Conservation (phyloP, 73 alveolate species). For the Paramecium octaurelia region DNA sequence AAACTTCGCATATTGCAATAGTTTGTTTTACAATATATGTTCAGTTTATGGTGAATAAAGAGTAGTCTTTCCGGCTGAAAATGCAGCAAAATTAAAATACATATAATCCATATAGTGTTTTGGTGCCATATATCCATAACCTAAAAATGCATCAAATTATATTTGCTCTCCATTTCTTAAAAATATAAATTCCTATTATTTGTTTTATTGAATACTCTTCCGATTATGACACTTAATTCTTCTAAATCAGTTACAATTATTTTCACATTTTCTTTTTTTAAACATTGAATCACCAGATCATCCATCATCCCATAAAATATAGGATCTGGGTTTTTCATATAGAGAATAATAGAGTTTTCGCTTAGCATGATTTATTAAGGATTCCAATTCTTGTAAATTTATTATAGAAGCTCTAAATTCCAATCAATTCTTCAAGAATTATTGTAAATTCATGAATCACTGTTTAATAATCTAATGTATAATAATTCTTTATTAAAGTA, state of each 20-base stretch:
- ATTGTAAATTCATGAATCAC: background rate
- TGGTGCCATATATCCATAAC: constrained; percentile 21
- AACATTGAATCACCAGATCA: background rate
- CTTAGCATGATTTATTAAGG: background rate
- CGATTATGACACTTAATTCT: background rate
- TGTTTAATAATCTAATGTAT: background rate
- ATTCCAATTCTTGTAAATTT: background rate
- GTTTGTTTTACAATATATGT: background rate
- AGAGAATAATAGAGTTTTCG: background rate
- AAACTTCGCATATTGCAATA: background rate
- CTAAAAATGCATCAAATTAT: constrained; percentile 13
- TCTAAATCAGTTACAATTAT: background rate
- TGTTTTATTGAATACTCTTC: background rate
- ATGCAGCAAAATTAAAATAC: background rate
- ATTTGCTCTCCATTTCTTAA: background rate
- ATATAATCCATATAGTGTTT: background rate
- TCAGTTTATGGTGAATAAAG: background rate
- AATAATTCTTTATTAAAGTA: background rate
- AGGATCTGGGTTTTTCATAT: constrained; percentile 22
- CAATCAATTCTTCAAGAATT: background rate
- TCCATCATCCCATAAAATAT: constrained; percentile 1
- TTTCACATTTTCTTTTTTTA: background rate
- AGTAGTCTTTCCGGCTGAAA: background rate
- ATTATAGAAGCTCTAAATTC: background rate
- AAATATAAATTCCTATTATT: background rate